Evolutionary conservation across 2,329 filamentous ascomycete species (phyloP).

Genomic region (Fonsecaea pugnacius): DNA sequence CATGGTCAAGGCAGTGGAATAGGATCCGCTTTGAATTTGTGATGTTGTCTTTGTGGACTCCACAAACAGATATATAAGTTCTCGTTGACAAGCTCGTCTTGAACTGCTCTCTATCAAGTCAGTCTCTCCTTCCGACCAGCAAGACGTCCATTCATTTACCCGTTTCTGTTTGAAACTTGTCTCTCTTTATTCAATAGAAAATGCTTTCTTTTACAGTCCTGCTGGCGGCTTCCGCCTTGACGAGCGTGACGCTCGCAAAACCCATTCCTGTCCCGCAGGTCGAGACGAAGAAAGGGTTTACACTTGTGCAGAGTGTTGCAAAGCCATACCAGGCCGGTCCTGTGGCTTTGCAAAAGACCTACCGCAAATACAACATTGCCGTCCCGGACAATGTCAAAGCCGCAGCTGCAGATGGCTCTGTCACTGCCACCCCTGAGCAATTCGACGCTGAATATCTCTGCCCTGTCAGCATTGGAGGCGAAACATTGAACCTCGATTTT

Average conservation of each 20-base stretch:
- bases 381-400: slow-evolving; percentile 32
- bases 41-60: neutral
- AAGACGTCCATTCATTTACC: slow-evolving; percentile 21
- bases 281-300: slow-evolving; percentile 33
- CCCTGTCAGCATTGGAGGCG: slow-evolving; percentile 67
- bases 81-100: slow-evolving; percentile 9
- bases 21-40: slow-evolving; percentile 12
- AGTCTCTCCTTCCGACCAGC: slow-evolving; percentile 25
- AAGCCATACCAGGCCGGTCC: slow-evolving; percentile 34
- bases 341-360: slow-evolving; percentile 32
- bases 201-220: slow-evolving; percentile 34
- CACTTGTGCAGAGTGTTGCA: slow-evolving; percentile 32
- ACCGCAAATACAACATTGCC: slow-evolving; percentile 34
- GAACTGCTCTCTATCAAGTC: slow-evolving; percentile 22
- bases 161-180: slow-evolving; percentile 13
- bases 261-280: slow-evolving; percentile 26
- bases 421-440: slow-evolving; percentile 51
- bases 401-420: slow-evolving; percentile 32
- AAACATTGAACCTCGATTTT: slow-evolving; percentile 68
- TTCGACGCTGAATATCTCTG: slow-evolving; percentile 64
- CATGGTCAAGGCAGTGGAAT: slow-evolving; percentile 4
- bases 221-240: slow-evolving; percentile 31
- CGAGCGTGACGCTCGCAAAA: slow-evolving; percentile 26
- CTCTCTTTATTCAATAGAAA: slow-evolving; percentile 13
- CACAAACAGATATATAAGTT: slow-evolving; percentile 29